Evolutionary conservation across 106 monocot genomes (phyloP).

Genomic region (Dioscorea zingiberensis): DNA sequence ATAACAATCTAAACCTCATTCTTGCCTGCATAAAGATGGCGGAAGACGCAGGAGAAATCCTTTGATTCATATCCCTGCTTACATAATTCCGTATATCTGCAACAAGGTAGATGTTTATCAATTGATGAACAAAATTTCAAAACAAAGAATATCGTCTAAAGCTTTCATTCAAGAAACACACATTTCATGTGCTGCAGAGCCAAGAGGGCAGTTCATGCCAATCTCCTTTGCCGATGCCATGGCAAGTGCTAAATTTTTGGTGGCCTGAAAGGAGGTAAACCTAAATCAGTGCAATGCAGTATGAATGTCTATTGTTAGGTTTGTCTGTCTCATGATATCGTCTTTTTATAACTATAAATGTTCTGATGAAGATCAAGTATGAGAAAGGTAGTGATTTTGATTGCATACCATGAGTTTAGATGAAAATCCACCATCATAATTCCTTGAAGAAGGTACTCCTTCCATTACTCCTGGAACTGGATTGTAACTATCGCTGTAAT

Average conservation of each 20-base stretch:
- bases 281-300: neutral
- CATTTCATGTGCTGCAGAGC: conserved; percentile 56
- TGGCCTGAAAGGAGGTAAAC: conserved; percentile 37
- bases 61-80: conserved; percentile 47
- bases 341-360: too few relatives aligned
- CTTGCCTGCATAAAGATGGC: conserved; percentile 57
- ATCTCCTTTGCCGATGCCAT: conserved; percentile 48
- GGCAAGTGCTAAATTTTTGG: conserved; percentile 79
- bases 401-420: conserved; percentile 86
- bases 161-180: conserved; percentile 13
- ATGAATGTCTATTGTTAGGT: neutral
- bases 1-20: conserved; percentile 35
- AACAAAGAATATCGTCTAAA: neutral
- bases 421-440: conserved; percentile 88
- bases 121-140: neutral
- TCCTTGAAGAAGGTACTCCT: conserved; percentile 90
- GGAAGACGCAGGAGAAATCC: conserved; percentile 90
- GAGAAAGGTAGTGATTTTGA: neutral
- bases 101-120: neutral
- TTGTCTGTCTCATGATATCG: neutral
- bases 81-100: conserved; percentile 70
- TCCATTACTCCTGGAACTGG: conserved; percentile 95
- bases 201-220: conserved; percentile 50
- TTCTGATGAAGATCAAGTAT: neutral
- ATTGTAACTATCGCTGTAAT: conserved; percentile 78